Base-by-base conservation (phyloP, 2,329 filamentous ascomycete species). In the Ophiognomonia clavigignenti-juglandacearum region DNA sequence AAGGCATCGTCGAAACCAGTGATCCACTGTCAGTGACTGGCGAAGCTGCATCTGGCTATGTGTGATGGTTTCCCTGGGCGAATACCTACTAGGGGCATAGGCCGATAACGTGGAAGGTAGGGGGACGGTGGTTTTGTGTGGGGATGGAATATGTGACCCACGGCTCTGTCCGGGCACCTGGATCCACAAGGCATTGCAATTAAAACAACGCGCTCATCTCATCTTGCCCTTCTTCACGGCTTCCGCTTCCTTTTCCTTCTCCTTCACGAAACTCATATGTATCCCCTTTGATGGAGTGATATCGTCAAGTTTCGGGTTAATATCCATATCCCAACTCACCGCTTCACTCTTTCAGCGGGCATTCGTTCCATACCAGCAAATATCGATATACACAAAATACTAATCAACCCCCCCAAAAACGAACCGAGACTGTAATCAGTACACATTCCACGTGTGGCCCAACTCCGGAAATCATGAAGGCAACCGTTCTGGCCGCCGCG, bases 341-440 rank as follows among this genome's bases (percentile, higher is more conserved):
- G 84, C 84, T 88, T 88, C 85, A 88, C 82, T 88, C 87, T 68
- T 89, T 91, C 72, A 90, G 86, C 86, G 86, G 86, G 80, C 84
- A 82, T 74, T 87, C 83, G 70, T 86, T 85, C 48, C 8, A 42
- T 36, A 31, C 38, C 19, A 18, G 8, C 14, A 19, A 4, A 16
- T 11, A 39, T 39, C 20, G 31, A 19, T 23, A 41, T 22, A 22
- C 27, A 47, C 20, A 31, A 57, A 58, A 58, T 57, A 59, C 50
- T 58, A 53, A 59, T 56, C 58, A 57, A 59, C 55, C 45, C 50
- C 56, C 43, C 51, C 55, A 56, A 48, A 61, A 54, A 56, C 56
- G 58, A 39, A 47, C 51, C 51, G 45, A 24, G 22, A 41, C 36
- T 27, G 16, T 19, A 18, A 22, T 36, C 14, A 19, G 34, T 24